Conservation (phyloP, 352 stramenopile species). For the Pythium oligandrum region DNA sequence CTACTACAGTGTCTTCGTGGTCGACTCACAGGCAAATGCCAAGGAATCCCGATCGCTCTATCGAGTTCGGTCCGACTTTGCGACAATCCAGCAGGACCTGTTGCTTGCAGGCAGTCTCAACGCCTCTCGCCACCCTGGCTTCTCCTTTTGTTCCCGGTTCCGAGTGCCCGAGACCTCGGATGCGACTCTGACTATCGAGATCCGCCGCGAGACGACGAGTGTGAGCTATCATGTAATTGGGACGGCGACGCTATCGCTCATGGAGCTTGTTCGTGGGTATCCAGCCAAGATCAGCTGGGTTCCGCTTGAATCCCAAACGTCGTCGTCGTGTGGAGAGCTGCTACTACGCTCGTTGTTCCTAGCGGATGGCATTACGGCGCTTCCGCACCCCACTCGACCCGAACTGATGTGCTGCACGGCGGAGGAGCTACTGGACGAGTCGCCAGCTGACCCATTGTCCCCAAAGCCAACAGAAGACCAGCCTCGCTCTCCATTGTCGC, state of each 20-base stretch:
- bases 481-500: too few relatives aligned
- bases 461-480: constrained; percentile 5
- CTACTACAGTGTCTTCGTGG: not conserved
- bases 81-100: constrained; percentile 43
- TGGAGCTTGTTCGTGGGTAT: constrained; percentile 53
- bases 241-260: constrained; percentile 20
- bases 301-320: constrained; percentile 13
- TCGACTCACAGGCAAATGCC: constrained; percentile 5
- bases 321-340: constrained; percentile 25
- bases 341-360: constrained; percentile 58
- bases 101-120: constrained; percentile 36
- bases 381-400: constrained; percentile 34
- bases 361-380: constrained; percentile 37
- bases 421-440: constrained; percentile 30
- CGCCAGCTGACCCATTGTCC: not conserved
- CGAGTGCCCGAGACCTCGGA: constrained; percentile 41
- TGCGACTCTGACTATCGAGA: constrained; percentile 36
- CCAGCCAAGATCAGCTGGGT: constrained; percentile 64
- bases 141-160: constrained; percentile 31
- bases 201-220: constrained; percentile 32
- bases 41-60: constrained; percentile 24
- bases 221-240: not conserved
- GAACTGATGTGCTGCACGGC: constrained; percentile 32
- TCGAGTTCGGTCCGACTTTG: constrained; percentile 32
- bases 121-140: constrained; percentile 41